These are phyloP conservation scores for Cyberlindnera mrakii DNA, from an alignment of 805 yeast species.

Conservation along the genomic window DNA sequence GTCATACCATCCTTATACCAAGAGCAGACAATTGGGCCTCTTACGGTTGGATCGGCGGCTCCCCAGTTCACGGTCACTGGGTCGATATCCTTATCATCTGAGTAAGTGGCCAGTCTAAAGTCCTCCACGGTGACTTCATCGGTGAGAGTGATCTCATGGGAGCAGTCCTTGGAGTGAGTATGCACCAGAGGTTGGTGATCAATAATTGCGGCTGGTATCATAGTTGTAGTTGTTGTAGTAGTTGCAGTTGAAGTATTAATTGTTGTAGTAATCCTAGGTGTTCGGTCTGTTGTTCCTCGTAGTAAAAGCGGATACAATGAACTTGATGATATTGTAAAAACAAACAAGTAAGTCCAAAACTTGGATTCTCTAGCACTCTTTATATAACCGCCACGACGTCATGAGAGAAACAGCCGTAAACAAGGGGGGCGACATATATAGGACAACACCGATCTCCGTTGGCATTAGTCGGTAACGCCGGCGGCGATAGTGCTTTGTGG, in stretches of 20 bases:
- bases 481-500: conserved; percentile 1
- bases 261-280: not conserved
- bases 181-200: conserved; percentile 5
- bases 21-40: conserved; percentile 57
- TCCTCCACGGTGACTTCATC: conserved; percentile 19
- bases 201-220: conserved; percentile 25
- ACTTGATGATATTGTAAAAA: no score
- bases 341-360: no score
- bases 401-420: not conserved
- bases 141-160: conserved; percentile 15
- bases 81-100: conserved; percentile 41
- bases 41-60: conserved; percentile 35
- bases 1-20: conserved; percentile 41
- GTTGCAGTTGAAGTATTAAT: not conserved
- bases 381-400: not conserved
- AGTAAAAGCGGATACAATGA: not conserved
- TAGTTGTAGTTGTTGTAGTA: conserved; percentile 1
- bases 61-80: conserved; percentile 54
- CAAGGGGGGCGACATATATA: not conserved
- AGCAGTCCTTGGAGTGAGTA: conserved; percentile 4
- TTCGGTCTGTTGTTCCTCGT: not conserved
- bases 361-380: no score
- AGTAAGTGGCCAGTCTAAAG: conserved; percentile 46
- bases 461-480: conserved; percentile 6
- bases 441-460: conserved; percentile 4